Conservation (phyloP, 352 stramenopile species). For the Pythium oligandrum region DNA sequence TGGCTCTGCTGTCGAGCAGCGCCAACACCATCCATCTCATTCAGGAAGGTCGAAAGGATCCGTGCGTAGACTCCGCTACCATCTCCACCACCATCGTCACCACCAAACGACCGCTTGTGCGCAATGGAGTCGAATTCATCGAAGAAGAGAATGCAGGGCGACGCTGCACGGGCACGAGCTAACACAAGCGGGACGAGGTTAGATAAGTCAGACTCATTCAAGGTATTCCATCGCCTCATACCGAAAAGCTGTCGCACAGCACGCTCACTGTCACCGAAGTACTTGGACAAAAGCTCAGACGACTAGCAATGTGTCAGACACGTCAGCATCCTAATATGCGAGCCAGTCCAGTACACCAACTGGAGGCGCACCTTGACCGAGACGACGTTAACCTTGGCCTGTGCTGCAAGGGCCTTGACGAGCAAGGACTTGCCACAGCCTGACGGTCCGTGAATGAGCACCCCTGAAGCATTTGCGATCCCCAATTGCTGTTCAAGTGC, state of each 20-base stretch:
- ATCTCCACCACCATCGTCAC: conserved; percentile 24
- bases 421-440: conserved; percentile 83
- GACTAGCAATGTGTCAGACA: conserved; percentile 28
- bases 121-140: conserved; percentile 84
- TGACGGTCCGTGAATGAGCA: conserved; percentile 76
- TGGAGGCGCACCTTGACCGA: conserved; percentile 57
- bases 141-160: conserved; percentile 82
- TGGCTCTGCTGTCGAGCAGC: conserved; percentile 16
- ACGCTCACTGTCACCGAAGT: conserved; percentile 84
- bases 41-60: conserved; percentile 80
- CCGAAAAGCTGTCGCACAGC: conserved; percentile 77
- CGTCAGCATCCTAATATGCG: background rate
- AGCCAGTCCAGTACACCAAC: background rate
- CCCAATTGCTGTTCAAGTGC: conserved; percentile 38
- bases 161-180: conserved; percentile 63
- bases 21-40: conserved; percentile 83
- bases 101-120: conserved; percentile 63
- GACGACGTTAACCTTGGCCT: conserved; percentile 70
- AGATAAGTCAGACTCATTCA: background rate
- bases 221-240: conserved; percentile 20
- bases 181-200: background rate
- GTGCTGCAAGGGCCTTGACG: conserved; percentile 53
- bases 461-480: conserved; percentile 57
- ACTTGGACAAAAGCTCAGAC: conserved; percentile 82
- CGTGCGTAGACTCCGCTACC: conserved; percentile 63